Conservation (phyloP, 345 rosid species). For the Trapa incisa region DNA sequence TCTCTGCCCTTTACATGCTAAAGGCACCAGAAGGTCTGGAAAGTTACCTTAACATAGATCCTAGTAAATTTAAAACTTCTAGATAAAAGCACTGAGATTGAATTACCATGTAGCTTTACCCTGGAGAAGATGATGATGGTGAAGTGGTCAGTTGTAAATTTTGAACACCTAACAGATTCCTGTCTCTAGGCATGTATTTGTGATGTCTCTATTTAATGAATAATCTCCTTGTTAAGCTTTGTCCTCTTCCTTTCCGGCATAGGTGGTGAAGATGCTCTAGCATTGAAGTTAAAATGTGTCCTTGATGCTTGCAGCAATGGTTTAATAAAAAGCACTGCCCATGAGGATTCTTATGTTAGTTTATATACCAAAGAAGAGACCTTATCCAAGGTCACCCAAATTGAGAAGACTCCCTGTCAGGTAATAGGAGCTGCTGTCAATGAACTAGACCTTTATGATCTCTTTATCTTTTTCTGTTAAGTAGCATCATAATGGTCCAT, state of each 20-base stretch:
- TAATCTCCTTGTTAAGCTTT: neutral
- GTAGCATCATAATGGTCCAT: neutral
- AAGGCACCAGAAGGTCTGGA: neutral
- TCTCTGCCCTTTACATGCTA: neutral
- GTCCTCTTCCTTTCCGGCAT: neutral
- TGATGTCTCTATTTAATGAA: neutral
- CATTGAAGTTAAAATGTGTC: conserved; percentile 33
- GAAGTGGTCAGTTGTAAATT: neutral
- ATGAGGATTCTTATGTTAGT: conserved; percentile 8
- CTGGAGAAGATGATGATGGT: neutral
- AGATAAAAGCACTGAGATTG: neutral
- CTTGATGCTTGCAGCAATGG: conserved; percentile 33
- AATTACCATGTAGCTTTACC: neutral
- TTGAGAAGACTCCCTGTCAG: conserved; percentile 12
- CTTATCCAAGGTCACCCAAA: conserved; percentile 4
- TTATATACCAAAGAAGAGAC: conserved; percentile 1
- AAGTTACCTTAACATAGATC: neutral
- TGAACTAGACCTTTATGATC: too few relatives aligned
- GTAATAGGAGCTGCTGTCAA: neutral
- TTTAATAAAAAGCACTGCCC: conserved; percentile 12
- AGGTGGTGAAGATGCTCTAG: conserved; percentile 37
- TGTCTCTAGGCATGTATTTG: neutral
- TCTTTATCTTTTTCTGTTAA: neutral
- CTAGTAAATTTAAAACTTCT: neutral
- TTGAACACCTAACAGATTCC: neutral